phyloP scores from a whole-genome alignment of 495 filamentous ascomycete genomes.

The Zalerion maritima region DNA sequence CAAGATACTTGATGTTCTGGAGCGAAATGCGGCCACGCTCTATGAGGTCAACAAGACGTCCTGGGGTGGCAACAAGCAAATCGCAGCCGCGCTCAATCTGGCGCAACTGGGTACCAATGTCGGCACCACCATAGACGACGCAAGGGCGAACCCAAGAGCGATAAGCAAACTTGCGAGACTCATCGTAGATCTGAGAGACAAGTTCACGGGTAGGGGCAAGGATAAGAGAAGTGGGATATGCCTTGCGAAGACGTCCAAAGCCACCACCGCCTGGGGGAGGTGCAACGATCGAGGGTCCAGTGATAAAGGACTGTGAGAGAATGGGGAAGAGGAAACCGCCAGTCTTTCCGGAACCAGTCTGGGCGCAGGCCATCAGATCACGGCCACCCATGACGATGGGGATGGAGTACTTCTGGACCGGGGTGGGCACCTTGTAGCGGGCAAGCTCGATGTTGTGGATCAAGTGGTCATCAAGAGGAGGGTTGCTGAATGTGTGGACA shows the following conservation, averaged over 20 bases:
- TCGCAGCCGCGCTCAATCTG: constrained; percentile 97
- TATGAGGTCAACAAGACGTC: constrained; percentile 92
- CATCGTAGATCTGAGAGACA: constrained; percentile 96
- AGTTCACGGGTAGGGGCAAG: constrained; percentile 94
- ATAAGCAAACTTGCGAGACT: constrained; percentile 95
- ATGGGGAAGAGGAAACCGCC: constrained; percentile 99
- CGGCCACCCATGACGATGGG: constrained; percentile 93
- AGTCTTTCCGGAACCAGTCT: constrained; percentile 98
- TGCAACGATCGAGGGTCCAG: constrained; percentile 56
- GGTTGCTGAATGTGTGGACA: constrained; percentile 77
- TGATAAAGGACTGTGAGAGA: constrained; percentile 84
- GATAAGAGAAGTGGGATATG: constrained; percentile 88
- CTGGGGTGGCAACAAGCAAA: constrained; percentile 91
- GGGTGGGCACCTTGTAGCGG: constrained; percentile 85
- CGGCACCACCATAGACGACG: constrained; percentile 97
- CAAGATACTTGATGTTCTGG: constrained; percentile 94
- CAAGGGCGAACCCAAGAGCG: constrained; percentile 97
- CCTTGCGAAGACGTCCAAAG: constrained; percentile 81
- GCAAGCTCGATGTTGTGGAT: constrained; percentile 83
- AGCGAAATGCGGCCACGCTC: constrained; percentile 97
- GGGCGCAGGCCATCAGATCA: constrained; percentile 97
- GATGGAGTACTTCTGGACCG: constrained; percentile 96
- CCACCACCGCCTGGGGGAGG: constrained; percentile 43
- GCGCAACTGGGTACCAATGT: constrained; percentile 91
- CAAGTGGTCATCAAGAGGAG: constrained; percentile 84